Conservation (phyloP, 257 asterid genomes). For the Rhazya stricta region DNA sequence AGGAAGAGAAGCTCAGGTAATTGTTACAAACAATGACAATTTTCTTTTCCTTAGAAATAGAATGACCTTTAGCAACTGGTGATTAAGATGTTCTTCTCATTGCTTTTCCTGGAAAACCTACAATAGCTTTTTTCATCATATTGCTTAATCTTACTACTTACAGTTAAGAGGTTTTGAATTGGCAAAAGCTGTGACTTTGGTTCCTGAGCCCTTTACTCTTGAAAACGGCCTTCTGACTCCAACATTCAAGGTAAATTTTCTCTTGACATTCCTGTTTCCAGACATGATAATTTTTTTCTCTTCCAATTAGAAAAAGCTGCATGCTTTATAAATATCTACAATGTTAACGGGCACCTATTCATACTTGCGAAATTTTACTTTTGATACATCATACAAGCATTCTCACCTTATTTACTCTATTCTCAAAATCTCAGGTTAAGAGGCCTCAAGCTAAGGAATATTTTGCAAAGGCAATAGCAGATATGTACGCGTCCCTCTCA, state of each 20-base stretch:
- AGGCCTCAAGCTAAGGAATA: slow-evolving; percentile 86
- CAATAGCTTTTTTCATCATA: slow-evolving; percentile 12
- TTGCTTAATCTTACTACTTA: slow-evolving; percentile 4
- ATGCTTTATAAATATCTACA: neutral
- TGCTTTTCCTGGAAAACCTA: neutral
- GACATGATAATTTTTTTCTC: neutral
- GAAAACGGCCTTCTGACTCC: slow-evolving; percentile 90
- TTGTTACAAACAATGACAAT: neutral
- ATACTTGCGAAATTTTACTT: neutral
- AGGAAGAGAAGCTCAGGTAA: slow-evolving; percentile 88
- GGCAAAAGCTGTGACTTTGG: slow-evolving; percentile 71
- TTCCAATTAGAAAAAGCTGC: neutral
- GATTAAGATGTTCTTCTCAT: neutral
- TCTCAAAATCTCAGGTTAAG: slow-evolving; percentile 43
- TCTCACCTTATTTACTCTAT: neutral
- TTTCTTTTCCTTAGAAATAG: neutral
- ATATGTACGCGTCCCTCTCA: slow-evolving; percentile 63
- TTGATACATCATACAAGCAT: neutral
- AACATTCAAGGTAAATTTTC: slow-evolving; percentile 71
- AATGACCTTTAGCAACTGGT: neutral
- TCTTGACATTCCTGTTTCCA: neutral
- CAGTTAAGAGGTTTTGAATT: slow-evolving; percentile 93
- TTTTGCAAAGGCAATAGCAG: slow-evolving; percentile 65
- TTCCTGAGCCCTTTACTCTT: slow-evolving; percentile 74
- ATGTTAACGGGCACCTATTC: neutral